A percentile compares a stretch with the other conserved stretches of the same genome.
phyloP scores from a whole-genome alignment of 169 alveolate genomes.

The Plasmodium inui region DNA sequence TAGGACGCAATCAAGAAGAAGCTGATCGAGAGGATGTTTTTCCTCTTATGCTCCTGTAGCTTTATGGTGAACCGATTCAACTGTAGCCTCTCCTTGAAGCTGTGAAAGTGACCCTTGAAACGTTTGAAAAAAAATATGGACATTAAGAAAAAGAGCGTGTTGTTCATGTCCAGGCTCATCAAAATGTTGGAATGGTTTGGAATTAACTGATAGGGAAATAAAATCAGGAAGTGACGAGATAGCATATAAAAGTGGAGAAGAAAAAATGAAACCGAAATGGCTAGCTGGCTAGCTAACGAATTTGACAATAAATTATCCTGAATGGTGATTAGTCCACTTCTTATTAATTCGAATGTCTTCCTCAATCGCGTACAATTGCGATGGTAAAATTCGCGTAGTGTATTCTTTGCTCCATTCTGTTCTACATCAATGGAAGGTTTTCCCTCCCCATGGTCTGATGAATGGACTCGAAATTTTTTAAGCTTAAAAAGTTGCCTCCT shows the following conservation, averaged over 20 bases:
- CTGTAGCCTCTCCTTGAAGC: conserved; percentile 18
- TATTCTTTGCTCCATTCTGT: background rate
- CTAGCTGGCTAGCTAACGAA: conserved; percentile 13
- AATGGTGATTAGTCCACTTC: background rate
- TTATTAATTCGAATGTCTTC: conserved; percentile 17
- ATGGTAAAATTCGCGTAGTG: conserved; percentile 5
- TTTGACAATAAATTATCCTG: background rate
- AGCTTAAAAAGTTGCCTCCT: conserved; percentile 8
- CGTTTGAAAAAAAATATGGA: conserved; percentile 48
- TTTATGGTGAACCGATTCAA: conserved; percentile 24
- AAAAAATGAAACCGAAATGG: conserved; percentile 49
- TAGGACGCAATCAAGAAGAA: conserved; percentile 57
- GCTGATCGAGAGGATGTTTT: conserved; percentile 49
- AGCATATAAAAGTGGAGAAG: conserved; percentile 56
- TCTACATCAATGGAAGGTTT: background rate
- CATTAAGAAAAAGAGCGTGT: conserved; percentile 23
- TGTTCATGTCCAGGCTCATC: conserved; percentile 58
- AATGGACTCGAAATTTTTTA: conserved; percentile 9
- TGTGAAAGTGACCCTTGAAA: conserved; percentile 10
- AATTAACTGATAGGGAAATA: conserved; percentile 60
- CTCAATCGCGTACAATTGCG: background rate
- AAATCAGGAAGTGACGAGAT: conserved; percentile 47
- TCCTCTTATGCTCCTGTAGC: conserved; percentile 24
- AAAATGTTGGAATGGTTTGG: conserved; percentile 69
- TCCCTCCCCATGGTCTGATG: background rate